A percentile compares a stretch with the other conserved stretches of the same genome.
These are phyloP conservation scores for Ophiocordyceps camponoti-floridani DNA, from an alignment of 2,329 filamentous ascomycete genomes.

Conservation along the genomic window DNA sequence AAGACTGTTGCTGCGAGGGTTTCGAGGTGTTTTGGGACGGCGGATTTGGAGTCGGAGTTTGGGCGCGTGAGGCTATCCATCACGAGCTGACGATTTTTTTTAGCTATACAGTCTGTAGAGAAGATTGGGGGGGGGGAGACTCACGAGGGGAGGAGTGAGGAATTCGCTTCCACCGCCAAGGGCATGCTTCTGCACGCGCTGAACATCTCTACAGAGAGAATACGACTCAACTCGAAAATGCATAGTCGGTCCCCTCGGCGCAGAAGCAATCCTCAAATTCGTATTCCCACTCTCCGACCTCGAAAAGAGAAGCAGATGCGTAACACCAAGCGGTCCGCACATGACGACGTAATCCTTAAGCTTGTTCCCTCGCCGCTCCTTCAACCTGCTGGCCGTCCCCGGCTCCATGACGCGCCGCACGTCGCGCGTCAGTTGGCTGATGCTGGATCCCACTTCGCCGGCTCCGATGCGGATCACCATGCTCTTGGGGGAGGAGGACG, in stretches of 20 bases:
- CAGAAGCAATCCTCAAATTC: conserved; percentile 73
- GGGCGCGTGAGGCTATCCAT: conserved; percentile 92
- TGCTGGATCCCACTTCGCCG: conserved; percentile 76
- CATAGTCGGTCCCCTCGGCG: conserved; percentile 79
- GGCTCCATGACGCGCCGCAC: conserved; percentile 92
- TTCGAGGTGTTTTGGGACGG: conserved; percentile 87
- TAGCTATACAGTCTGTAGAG: too few relatives aligned
- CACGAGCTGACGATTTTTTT: conserved; percentile 54
- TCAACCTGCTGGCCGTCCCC: conserved; percentile 73
- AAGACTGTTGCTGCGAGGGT: conserved; percentile 85
- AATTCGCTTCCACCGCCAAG: conserved; percentile 73
- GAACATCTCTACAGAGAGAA: conserved; percentile 80
- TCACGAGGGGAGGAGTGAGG: conserved; percentile 62
- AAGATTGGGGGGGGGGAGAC: conserved; percentile 4
- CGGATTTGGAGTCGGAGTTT: conserved; percentile 37
- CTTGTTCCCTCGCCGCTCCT: conserved; percentile 76
- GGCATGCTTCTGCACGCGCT: conserved; percentile 67
- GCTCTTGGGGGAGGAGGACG: conserved; percentile 64
- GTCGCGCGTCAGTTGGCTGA: conserved; percentile 83
- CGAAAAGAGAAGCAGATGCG: conserved; percentile 85
- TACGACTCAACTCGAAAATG: conserved; percentile 93
- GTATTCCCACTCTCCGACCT: conserved; percentile 80
- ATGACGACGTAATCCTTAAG: conserved; percentile 87
- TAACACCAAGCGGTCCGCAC: conserved; percentile 84
- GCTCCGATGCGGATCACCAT: conserved; percentile 98